Evolutionary conservation across 2,329 filamentous ascomycete species (phyloP), one percentile per base, ranked within the genome.

Genomic region (Trichoderma arundinaceum): DNA sequence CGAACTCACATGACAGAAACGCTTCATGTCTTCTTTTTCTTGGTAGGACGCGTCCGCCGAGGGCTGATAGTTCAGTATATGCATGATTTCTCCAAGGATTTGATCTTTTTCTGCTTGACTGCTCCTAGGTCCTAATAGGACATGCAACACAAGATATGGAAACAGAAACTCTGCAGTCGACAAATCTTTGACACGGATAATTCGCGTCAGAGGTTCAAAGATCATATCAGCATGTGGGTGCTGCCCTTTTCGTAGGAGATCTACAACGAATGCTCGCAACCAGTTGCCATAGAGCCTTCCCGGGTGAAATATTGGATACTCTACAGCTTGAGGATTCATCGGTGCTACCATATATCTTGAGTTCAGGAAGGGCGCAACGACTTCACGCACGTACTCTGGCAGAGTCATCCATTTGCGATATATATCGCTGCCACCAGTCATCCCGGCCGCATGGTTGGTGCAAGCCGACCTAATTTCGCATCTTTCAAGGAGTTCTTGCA

Each of bases 161-260:
- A 99, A 83, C 38, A 99, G 81, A 71, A 97, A 98, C 49, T 91
- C 91, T 0, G 94, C 88, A 38, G 97, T 94, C 0, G 91, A 90
- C 10, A 95, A 82, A 73, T 98, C 94, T 73, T 95, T 92, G 38
- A 92, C 90, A 66, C 90, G 88, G 67, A 98, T 92, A 19, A 96
- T 88, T 48, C 93, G 89, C 60, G 90, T 89, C 44, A 97, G 82
- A 19, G 94, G 89, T 48, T 90, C 87, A 72, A 97, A 98, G 12
- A 98, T 85, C 69, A 91, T 85, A 61, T 87, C 83, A 1, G 91
- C 88, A 76, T 92, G 92, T 9, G 85, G 80, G 39, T 89, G 92
- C 71, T 92, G 92, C 0, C 88, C 89, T 73, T 89, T 92, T 63
- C 89, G 88, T 66, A 99, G 82, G 56, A 99, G 83, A 74, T 97